Evolutionary conservation across 768 basidiomycete species (phyloP).

Genomic region (Harrya chromipes): DNA sequence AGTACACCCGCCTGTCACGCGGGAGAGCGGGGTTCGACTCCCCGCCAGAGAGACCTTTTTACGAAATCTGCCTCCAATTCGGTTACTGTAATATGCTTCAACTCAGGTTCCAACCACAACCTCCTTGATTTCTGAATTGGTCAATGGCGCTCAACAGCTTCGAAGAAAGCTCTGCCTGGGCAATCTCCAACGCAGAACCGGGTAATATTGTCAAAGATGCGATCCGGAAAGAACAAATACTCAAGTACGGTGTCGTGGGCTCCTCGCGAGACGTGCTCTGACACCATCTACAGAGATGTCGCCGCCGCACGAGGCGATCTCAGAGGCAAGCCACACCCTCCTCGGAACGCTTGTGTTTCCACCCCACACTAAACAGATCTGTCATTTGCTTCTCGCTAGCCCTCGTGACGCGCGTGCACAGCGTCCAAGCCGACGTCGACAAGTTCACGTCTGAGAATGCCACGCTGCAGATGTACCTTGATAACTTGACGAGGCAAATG

Average conservation of each 20-base stretch:
- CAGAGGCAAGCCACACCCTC: slow-evolving; percentile 47
- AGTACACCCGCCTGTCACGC: slow-evolving; percentile 53
- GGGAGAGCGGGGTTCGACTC: slow-evolving; percentile 45
- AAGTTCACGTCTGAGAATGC: slow-evolving; percentile 77
- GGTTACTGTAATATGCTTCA: not conserved
- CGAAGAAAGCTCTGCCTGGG: slow-evolving; percentile 50
- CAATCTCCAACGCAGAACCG: slow-evolving; percentile 38
- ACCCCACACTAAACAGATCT: not conserved
- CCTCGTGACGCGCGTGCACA: slow-evolving; percentile 61
- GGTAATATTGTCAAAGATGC: slow-evolving; percentile 74
- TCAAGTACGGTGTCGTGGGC: slow-evolving; percentile 55
- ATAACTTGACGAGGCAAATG: slow-evolving; percentile 86
- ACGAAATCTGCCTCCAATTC: not conserved
- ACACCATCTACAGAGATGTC: slow-evolving; percentile 56
- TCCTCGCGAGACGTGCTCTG: not conserved
- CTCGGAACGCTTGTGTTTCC: not conserved
- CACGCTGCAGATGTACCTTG: slow-evolving; percentile 85
- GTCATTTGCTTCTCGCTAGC: slow-evolving; percentile 38
- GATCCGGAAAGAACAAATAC: slow-evolving; percentile 68
- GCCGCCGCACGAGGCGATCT: slow-evolving; percentile 72
- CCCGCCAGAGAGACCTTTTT: slow-evolving; percentile 40
- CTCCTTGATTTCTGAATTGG: not conserved
- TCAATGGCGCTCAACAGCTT: slow-evolving; percentile 47
- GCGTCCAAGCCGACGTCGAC: slow-evolving; percentile 75
- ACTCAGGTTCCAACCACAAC: no score